phyloP scores from a whole-genome alignment of 257 asterid genomes.

The Ballota nigra region DNA sequence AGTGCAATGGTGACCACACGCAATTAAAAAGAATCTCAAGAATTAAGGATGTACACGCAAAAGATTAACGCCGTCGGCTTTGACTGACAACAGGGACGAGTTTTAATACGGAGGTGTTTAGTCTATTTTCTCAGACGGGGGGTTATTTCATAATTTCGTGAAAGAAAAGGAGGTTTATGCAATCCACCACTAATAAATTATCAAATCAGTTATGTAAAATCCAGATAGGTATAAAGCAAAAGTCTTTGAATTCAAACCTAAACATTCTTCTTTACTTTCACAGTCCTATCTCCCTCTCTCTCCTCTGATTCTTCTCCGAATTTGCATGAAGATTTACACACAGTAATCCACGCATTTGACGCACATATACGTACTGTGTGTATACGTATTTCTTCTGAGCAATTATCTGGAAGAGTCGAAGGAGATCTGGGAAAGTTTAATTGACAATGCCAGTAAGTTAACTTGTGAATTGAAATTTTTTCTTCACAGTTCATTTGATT shows the following conservation, averaged over 20 bases:
- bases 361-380: background rate
- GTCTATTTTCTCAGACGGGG: background rate
- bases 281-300: constrained; percentile 11
- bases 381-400: background rate
- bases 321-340: constrained; percentile 8
- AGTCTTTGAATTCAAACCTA: constrained; percentile 31
- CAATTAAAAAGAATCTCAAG: background rate
- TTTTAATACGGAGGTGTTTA: background rate
- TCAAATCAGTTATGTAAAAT: constrained; percentile 10
- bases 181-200: background rate
- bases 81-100: background rate
- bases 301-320: constrained; percentile 10
- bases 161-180: background rate
- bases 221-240: constrained; percentile 15
- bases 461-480: background rate
- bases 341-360: constrained; percentile 4
- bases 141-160: background rate
- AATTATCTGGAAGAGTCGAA: constrained; percentile 8
- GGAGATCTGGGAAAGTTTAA: constrained; percentile 24
- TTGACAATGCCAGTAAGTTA: constrained; percentile 61
- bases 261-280: constrained; percentile 26
- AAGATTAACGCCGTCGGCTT: background rate
- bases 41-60: background rate
- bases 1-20: background rate
- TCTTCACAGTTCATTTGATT: background rate